A percentile compares a stretch with the other conserved stretches of the same genome.
These are phyloP conservation scores for Nissolia schottii DNA, from an alignment of 306 rosid species.

Conservation along the genomic window DNA sequence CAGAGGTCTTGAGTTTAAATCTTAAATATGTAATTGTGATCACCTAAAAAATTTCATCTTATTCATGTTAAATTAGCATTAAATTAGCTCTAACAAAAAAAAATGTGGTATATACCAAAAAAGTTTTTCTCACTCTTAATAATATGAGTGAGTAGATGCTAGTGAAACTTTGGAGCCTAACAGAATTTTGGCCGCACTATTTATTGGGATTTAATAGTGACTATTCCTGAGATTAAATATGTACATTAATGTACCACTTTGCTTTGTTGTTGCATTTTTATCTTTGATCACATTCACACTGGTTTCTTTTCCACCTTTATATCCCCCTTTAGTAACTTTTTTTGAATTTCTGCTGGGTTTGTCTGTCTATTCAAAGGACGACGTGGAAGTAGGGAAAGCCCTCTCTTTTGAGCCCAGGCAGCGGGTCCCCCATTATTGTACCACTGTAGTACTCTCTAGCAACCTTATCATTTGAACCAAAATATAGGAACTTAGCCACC, in stretches of 20 bases:
- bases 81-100: too few relatives aligned
- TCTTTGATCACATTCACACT: constrained; percentile 35
- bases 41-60: too few relatives aligned
- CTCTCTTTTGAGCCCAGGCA: constrained; percentile 24
- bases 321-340: constrained; percentile 45
- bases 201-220: too few relatives aligned
- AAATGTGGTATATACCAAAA: too few relatives aligned
- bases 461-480: background rate
- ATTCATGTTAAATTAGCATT: too few relatives aligned
- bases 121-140: too few relatives aligned
- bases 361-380: constrained; percentile 71
- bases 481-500: background rate
- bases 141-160: too few relatives aligned
- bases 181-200: too few relatives aligned
- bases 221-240: background rate
- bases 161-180: too few relatives aligned
- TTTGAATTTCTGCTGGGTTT: constrained; percentile 63
- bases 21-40: too few relatives aligned
- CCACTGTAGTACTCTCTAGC: constrained; percentile 7
- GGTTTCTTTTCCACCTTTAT: constrained; percentile 40
- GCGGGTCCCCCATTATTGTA: constrained; percentile 25
- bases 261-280: background rate
- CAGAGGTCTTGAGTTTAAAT: too few relatives aligned
- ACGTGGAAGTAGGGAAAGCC: constrained; percentile 41
- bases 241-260: background rate